phyloP scores from a whole-genome alignment of 768 basidiomycete genomes.

The Phaeotremella fagi region DNA sequence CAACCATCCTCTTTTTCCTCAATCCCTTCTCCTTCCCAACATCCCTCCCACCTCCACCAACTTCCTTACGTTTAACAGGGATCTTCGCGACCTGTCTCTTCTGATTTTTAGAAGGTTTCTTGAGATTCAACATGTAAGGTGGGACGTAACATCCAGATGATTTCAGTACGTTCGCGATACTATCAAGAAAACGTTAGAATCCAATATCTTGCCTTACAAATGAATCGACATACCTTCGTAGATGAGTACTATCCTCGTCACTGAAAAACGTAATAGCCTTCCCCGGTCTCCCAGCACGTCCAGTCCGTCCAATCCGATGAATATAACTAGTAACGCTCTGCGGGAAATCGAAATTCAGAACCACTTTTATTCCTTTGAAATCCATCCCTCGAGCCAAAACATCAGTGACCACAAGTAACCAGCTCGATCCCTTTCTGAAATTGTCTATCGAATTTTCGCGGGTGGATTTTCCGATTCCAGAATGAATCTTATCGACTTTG shows the following conservation, averaged over 20 bases:
- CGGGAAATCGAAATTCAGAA: constrained; percentile 91
- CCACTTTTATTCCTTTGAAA: constrained; percentile 87
- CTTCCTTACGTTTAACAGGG: constrained; percentile 58
- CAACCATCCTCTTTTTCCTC: constrained; percentile 34
- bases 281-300: constrained; percentile 85
- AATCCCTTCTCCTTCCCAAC: constrained; percentile 35
- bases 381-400: constrained; percentile 98
- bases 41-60: constrained; percentile 55
- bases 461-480: constrained; percentile 79
- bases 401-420: constrained; percentile 94
- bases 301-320: constrained; percentile 94
- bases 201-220: background rate
- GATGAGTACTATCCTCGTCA: constrained; percentile 80
- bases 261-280: constrained; percentile 96
- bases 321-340: constrained; percentile 92
- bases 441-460: constrained; percentile 76
- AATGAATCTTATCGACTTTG: constrained; percentile 86
- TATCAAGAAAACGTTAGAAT: constrained; percentile 40
- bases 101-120: constrained; percentile 85
- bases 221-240: constrained; percentile 68
- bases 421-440: constrained; percentile 84
- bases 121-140: constrained; percentile 92
- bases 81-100: constrained; percentile 77
- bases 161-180: constrained; percentile 91
- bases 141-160: constrained; percentile 87